Conservation (phyloP, 2,329 filamentous ascomycete species). For the Talaromyces sp. region DNA sequence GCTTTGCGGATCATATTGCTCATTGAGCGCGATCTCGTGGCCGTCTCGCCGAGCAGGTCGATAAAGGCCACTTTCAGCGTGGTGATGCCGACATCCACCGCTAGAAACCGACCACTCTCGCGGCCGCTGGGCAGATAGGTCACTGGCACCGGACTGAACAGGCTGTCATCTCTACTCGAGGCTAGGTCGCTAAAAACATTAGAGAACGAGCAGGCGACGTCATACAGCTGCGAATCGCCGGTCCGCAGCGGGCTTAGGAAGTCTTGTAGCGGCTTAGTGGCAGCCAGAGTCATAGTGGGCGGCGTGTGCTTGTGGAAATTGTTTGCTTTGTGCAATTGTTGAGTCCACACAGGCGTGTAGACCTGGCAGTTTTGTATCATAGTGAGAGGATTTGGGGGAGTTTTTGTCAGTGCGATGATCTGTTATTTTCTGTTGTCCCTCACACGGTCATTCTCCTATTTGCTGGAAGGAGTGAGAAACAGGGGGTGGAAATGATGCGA, state of each 20-base stretch:
- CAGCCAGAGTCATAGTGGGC: slow-evolving; percentile 7
- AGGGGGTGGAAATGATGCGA: background rate
- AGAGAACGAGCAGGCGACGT: slow-evolving; percentile 11
- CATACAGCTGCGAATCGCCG: slow-evolving; percentile 8
- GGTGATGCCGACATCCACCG: slow-evolving; percentile 12
- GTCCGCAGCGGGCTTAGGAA: slow-evolving; percentile 11
- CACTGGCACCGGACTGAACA: slow-evolving; percentile 11
- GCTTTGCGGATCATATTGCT: slow-evolving; percentile 12
- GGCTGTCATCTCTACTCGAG: slow-evolving; percentile 1
- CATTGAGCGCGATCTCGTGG: slow-evolving; percentile 1
- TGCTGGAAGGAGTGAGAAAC: background rate
- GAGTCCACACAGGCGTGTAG: background rate
- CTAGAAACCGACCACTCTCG: slow-evolving; percentile 10
- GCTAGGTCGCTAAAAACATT: slow-evolving; percentile 10
- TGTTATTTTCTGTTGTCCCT: background rate
- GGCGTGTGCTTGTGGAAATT: background rate
- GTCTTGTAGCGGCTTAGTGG: slow-evolving; percentile 7
- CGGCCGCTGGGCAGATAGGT: slow-evolving; percentile 9
- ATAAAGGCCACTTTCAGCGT: slow-evolving; percentile 13
- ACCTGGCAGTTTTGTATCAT: background rate
- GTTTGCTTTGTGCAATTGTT: background rate
- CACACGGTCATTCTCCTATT: background rate
- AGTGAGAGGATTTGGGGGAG: background rate
- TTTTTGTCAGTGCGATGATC: background rate
- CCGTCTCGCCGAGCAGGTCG: slow-evolving; percentile 10